Conservation (phyloP, 2,329 filamentous ascomycete species). For the Penicillium sp. region DNA sequence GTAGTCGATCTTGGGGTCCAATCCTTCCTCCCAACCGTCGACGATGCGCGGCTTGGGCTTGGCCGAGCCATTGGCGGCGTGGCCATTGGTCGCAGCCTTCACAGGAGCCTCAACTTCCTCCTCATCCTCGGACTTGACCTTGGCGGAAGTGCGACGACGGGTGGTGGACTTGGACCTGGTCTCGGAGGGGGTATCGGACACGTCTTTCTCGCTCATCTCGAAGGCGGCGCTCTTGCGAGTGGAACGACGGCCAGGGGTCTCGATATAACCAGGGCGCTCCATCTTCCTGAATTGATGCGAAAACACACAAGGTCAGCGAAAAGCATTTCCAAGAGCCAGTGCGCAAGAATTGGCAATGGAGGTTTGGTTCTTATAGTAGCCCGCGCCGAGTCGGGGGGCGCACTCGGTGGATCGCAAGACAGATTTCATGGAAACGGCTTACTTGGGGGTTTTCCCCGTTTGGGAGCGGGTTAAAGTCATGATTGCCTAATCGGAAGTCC, state of each 20-base stretch:
- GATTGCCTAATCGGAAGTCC: constrained; percentile 28
- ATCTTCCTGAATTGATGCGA: constrained; percentile 54
- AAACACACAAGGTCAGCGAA: constrained; percentile 20
- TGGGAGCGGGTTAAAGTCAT: constrained; percentile 59
- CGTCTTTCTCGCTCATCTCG: constrained; percentile 40
- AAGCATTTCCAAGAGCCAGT: constrained; percentile 8
- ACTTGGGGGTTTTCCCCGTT: constrained; percentile 59
- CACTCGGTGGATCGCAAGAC: constrained; percentile 20
- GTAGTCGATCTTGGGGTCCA: constrained; percentile 52
- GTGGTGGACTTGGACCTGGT: constrained; percentile 35
- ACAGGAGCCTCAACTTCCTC: constrained; percentile 33
- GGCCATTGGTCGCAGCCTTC: constrained; percentile 33
- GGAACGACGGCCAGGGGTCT: constrained; percentile 56
- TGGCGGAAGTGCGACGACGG: constrained; percentile 40
- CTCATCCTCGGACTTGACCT: constrained; percentile 38
- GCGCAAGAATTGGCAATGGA: constrained; percentile 9
- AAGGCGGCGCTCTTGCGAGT: constrained; percentile 52
- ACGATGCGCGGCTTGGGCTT: constrained; percentile 41
- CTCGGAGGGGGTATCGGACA: constrained; percentile 35
- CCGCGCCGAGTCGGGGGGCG: constrained; percentile 17
- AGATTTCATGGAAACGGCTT: constrained; percentile 37
- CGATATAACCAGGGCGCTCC: constrained; percentile 58
- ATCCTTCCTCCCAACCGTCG: constrained; percentile 51
- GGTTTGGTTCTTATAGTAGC: constrained; percentile 20
- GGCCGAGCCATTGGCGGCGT: constrained; percentile 28